Conservation (phyloP, 768 basidiomycete genomes). For the Chalciporus pseudorubinellus region DNA sequence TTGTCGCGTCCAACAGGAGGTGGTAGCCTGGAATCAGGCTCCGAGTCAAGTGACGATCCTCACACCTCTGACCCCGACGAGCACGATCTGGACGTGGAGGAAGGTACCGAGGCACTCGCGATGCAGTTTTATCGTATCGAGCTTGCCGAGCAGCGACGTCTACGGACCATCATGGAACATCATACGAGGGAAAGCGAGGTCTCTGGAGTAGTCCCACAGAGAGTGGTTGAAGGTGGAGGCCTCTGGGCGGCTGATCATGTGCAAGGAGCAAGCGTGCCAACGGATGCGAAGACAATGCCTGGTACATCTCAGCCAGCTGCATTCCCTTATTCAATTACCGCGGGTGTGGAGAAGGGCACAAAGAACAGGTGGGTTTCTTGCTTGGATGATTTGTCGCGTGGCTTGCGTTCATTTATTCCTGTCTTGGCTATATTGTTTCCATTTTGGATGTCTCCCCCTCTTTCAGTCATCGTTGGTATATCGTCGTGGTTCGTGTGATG, state of each 20-base stretch:
- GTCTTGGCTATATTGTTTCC: background rate
- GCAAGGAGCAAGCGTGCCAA: constrained; percentile 5
- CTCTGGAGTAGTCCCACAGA: constrained; percentile 2
- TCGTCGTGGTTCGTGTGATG: background rate
- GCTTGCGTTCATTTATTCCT: background rate
- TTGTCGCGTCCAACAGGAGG: constrained; percentile 14
- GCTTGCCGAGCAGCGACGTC: constrained; percentile 80
- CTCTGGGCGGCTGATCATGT: background rate
- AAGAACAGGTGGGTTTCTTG: constrained; percentile 78
- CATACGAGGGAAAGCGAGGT: constrained; percentile 63
- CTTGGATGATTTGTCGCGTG: background rate
- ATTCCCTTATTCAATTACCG: constrained; percentile 92
- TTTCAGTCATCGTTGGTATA: background rate
- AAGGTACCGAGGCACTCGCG: constrained; percentile 77
- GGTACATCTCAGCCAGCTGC: constrained; percentile 14
- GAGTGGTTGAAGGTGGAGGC: background rate
- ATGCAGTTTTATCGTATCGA: constrained; percentile 95
- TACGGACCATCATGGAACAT: constrained; percentile 90
- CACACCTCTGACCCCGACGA: constrained; percentile 34
- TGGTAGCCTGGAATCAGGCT: constrained; percentile 26
- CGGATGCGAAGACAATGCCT: constrained; percentile 16
- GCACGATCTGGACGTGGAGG: constrained; percentile 47
- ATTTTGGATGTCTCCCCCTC: background rate
- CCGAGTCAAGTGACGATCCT: constrained; percentile 36
- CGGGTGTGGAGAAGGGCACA: constrained; percentile 90